Conservation (phyloP, 257 asterid genomes). For the Euphrasia confusa region DNA sequence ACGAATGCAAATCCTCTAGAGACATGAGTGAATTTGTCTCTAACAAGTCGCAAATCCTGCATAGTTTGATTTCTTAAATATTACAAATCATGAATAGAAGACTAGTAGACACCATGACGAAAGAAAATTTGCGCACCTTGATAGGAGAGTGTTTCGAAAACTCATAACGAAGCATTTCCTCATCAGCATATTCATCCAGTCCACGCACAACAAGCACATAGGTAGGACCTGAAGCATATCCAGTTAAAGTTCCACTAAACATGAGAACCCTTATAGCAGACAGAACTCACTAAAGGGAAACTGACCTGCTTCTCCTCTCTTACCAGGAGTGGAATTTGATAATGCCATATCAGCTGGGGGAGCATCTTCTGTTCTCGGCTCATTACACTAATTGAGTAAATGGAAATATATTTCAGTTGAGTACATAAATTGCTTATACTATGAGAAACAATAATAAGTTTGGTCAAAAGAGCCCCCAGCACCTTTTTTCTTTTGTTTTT, state of each 20-base stretch:
- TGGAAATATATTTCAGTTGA: conserved; percentile 19
- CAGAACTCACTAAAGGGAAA: conserved; percentile 14
- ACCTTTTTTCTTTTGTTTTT: not conserved
- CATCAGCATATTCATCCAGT: conserved; percentile 97
- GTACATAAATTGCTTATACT: conserved; percentile 11
- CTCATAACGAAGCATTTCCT: conserved; percentile 98
- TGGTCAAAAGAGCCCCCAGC: conserved; percentile 12
- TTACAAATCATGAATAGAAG: conserved; percentile 23
- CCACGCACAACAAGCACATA: conserved; percentile 99
- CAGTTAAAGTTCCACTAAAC: conserved; percentile 19
- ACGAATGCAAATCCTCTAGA: conserved; percentile 97
- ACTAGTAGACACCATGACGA: not conserved
- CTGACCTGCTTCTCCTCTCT: conserved; percentile 90
- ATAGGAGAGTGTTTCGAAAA: conserved; percentile 93
- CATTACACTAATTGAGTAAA: conserved; percentile 66
- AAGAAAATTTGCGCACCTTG: conserved; percentile 46
- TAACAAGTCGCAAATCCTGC: conserved; percentile 94
- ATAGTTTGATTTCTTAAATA: conserved; percentile 21
- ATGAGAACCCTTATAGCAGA: conserved; percentile 12
- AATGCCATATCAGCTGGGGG: conserved; percentile 93
- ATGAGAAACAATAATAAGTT: conserved; percentile 5
- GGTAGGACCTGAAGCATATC: conserved; percentile 71
- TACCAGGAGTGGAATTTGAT: conserved; percentile 57
- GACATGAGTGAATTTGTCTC: conserved; percentile 97
- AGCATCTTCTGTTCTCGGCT: conserved; percentile 91